Evolutionary conservation across 495 filamentous ascomycete genomes (phyloP), one percentile per base, ranked within the genome.

Genomic region (Penicillium daleae): DNA sequence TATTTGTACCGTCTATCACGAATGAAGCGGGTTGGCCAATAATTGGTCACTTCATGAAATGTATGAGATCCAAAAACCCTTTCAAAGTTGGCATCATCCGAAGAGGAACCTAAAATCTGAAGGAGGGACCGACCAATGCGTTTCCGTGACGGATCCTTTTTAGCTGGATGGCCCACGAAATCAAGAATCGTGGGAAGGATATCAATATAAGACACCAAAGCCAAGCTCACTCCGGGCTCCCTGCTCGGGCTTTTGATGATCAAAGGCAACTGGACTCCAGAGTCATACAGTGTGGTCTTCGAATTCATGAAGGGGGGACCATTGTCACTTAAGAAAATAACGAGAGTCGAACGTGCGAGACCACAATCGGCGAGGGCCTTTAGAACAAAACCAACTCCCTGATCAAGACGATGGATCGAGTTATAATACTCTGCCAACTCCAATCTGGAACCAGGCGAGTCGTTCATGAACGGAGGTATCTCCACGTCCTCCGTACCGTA

Each of bases 11-110:
- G 57, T 3, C 61, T 62, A 3, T 69, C 78, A 15, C 80, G 79
- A 31, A 81, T 61, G 66, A 76, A 72, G 19, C 80, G 73, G 2
- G 80, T 82, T 3, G 79, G 80, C 67, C 71, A 82, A 65, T 81
- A 82, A 52, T 81, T 80, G 27, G 74, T 77, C 9, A 79, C 60
- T 66, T 82, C 80, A 52, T 82, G 80, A 66, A 82, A 81, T n/a
- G 80, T 81, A 62, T 82, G 80, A 15, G 77, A 80, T 35, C 80
- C 78, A 50, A 77, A 81, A 13, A 82, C 67, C 37, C 69, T 59
- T 32, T 68, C 72, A 70, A 46, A 60, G 63, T 8, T 72, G 64
- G 21, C 40, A 22, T 67, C 51, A 5, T 67, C 35, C 2, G 57
- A 31, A 0, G 59, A 26, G 8, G 60, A 35, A 22, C 64, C 52